These are phyloP conservation scores for Sporothrix curviconia DNA, from an alignment of 2,329 filamentous ascomycete genomes.

Conservation along the genomic window DNA sequence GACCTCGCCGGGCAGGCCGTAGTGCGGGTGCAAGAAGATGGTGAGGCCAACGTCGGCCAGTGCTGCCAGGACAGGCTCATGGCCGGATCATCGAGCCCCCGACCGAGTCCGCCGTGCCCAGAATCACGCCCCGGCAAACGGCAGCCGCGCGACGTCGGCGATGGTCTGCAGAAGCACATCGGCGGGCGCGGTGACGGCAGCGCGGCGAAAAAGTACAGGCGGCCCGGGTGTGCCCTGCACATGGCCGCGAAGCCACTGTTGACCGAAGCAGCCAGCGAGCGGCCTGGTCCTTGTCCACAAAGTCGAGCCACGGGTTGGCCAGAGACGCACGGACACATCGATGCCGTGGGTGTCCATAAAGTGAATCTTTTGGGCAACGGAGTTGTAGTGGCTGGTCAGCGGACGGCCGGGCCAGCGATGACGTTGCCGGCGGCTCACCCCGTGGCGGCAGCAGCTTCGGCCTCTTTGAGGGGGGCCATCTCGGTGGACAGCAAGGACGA, in stretches of 20 bases:
- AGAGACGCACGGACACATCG: conserved; percentile 73
- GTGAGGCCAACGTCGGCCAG: conserved; percentile 59
- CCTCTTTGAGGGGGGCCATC: conserved; percentile 39
- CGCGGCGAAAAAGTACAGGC: conserved; percentile 76
- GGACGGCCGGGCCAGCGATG: conserved; percentile 65
- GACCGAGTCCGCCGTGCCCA: conserved; percentile 79
- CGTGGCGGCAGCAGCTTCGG: conserved; percentile 31
- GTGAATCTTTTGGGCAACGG: conserved; percentile 68
- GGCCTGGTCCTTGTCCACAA: conserved; percentile 57
- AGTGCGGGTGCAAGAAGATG: conserved; percentile 86
- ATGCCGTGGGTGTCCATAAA: conserved; percentile 87
- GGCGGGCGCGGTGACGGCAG: conserved; percentile 63
- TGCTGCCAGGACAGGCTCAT: conserved; percentile 66
- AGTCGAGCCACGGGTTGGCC: conserved; percentile 93
- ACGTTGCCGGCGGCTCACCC: conserved; percentile 42
- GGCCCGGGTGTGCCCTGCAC: conserved; percentile 58
- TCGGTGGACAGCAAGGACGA: conserved; percentile 56
- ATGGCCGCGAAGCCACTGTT: conserved; percentile 72
- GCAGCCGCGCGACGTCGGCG: conserved; percentile 51
- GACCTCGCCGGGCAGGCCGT: conserved; percentile 73
- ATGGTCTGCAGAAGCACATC: conserved; percentile 61
- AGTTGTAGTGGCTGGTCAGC: conserved; percentile 76
- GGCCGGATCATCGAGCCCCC: conserved; percentile 69
- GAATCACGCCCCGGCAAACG: conserved; percentile 77
- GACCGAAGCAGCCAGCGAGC: conserved; percentile 56